Evolutionary conservation across 2,329 filamentous ascomycete species (phyloP), one percentile per base, ranked within the genome.

Genomic region (Penicillium verrucosum): DNA sequence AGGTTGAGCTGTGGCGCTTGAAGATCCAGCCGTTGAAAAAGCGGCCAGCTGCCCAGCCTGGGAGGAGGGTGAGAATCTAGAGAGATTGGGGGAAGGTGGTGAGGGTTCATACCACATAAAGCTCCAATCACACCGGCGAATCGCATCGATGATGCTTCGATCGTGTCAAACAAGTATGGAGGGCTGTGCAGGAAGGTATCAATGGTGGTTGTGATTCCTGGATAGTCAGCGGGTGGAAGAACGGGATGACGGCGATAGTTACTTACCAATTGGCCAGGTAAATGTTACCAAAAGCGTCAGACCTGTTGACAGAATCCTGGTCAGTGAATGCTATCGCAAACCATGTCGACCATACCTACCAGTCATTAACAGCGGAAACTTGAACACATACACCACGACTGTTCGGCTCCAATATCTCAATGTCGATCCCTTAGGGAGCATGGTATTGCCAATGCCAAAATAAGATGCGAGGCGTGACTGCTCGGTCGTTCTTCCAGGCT

Each of bases 1-100:
- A 73, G 25, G 60, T 60, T 29, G 41, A 45, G 30, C 56, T 54
- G 32, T 65, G 62, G 5, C 54, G 61, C 7, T 60, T 59, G 51
- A 67, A 68, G 34, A 75, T 69, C 67, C 68, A 72, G 29, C 66
- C 48, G 42, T 75, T 74, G 57, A 75, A 74, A 57, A 70, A 68
- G 56, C 73, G 68, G 9, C 73, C 73, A 36, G 72, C 66, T 6
- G 59, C 48, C 52, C 67, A 74, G 12, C 72, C 73, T 69, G 27
- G 5, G 16, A 18, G 29, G 3, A 12, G 43, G 27, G 32, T 40
- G 5, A 47, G 27, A 27, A 52, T n/a, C 23, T 27, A 2, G 23
- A 5, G 41, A 21, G n/a, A 10, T 25, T 9, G 14, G 9, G 7
- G 21, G 18, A 18, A 12, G 29, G 10, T 1, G 1, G 12, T n/a